These are phyloP conservation scores for Ogataea paraovalis DNA, from an alignment of 805 yeast species.

Conservation along the genomic window DNA sequence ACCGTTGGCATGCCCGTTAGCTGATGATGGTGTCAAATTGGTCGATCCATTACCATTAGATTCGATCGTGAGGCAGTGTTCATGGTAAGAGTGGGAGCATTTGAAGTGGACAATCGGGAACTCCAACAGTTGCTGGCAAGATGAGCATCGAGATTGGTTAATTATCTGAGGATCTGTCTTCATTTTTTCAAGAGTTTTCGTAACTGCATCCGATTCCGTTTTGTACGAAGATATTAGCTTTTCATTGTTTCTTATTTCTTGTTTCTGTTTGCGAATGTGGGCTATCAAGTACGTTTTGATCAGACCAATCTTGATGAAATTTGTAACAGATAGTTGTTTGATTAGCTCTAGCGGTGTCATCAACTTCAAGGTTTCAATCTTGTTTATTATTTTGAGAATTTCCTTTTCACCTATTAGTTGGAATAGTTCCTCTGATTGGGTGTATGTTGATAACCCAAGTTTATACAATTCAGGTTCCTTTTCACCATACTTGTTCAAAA, in stretches of 20 bases:
- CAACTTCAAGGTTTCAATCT: slow-evolving; percentile 47
- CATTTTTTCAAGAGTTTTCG: slow-evolving; percentile 49
- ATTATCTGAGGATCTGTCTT: slow-evolving; percentile 44
- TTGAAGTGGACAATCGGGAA: slow-evolving; percentile 79
- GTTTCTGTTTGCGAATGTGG: slow-evolving; percentile 53
- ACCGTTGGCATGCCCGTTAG: slow-evolving; percentile 2
- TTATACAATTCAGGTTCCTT: slow-evolving; percentile 62
- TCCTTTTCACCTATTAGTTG: slow-evolving; percentile 49
- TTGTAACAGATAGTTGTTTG: slow-evolving; percentile 59
- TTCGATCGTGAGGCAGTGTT: slow-evolving; percentile 48
- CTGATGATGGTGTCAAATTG: slow-evolving; percentile 2
- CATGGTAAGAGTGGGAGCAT: slow-evolving; percentile 85
- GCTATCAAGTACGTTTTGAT: slow-evolving; percentile 65
- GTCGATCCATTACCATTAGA: slow-evolving; percentile 8
- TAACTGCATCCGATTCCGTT: slow-evolving; percentile 56
- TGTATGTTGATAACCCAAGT: slow-evolving; percentile 58
- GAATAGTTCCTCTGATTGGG: slow-evolving; percentile 51
- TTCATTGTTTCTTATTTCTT: slow-evolving; percentile 65
- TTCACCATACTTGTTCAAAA: slow-evolving; percentile 58
- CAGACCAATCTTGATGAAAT: slow-evolving; percentile 57
- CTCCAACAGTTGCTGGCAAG: slow-evolving; percentile 63
- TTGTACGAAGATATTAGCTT: slow-evolving; percentile 66
- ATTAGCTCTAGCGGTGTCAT: slow-evolving; percentile 75
- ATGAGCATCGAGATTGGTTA: slow-evolving; percentile 60
- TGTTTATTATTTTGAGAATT: slow-evolving; percentile 45